phyloP scores from a whole-genome alignment of 768 basidiomycete species.

The Erythrobasidium yunnanense region DNA sequence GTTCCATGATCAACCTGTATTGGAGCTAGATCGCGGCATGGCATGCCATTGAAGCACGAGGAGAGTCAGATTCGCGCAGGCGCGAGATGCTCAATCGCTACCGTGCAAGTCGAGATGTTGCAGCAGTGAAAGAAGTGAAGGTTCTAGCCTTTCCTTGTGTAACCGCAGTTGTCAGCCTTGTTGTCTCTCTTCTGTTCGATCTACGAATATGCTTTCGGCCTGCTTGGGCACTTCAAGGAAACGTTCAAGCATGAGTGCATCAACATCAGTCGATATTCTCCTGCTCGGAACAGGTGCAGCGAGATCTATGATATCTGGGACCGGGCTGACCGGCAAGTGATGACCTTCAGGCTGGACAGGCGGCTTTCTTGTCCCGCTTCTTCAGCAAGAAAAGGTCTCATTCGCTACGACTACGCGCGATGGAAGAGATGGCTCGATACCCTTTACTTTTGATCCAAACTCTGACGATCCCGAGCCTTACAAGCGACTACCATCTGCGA shows the following conservation, averaged over 20 bases:
- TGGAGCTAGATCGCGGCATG: slow-evolving; percentile 20
- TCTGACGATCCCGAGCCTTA: slow-evolving; percentile 47
- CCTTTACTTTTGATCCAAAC: slow-evolving; percentile 52
- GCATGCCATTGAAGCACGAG: slow-evolving; percentile 40
- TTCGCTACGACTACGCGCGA: slow-evolving; percentile 52
- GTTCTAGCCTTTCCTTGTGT: no score
- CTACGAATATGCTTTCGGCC: neutral
- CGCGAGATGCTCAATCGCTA: no score
- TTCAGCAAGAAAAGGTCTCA: slow-evolving; percentile 43
- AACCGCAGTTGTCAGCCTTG: neutral
- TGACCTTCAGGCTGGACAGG: slow-evolving; percentile 51
- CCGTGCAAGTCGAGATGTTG: no score
- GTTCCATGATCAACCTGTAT: slow-evolving; percentile 1
- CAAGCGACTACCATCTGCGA: slow-evolving; percentile 49
- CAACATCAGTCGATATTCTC: neutral
- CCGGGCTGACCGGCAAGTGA: no score
- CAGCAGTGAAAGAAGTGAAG: no score
- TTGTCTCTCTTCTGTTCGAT: neutral
- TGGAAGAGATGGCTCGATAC: slow-evolving; percentile 48
- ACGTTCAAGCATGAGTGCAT: neutral
- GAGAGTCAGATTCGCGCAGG: no score
- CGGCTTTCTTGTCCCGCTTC: slow-evolving; percentile 53
- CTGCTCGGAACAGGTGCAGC: slow-evolving; percentile 6
- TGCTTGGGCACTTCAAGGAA: neutral
- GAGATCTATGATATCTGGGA: neutral